These are phyloP conservation scores for Discostella stelligeroides DNA, from an alignment of 108 stramenopile genomes.

Conservation along the genomic window DNA sequence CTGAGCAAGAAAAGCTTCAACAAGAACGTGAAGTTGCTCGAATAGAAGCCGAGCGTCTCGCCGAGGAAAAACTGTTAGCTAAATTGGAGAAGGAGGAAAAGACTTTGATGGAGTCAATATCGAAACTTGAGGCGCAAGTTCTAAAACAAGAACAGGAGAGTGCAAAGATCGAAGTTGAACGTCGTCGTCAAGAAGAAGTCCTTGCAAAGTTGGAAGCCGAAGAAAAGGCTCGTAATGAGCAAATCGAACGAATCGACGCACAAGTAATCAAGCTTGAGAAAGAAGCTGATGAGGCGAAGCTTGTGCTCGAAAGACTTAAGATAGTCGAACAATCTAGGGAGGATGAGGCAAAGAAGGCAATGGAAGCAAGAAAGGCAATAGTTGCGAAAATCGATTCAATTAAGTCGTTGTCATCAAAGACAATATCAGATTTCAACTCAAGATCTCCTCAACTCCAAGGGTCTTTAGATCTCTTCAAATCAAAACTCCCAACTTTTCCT, in stretches of 20 bases:
- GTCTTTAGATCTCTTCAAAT: neutral
- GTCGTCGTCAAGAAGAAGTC: constrained; percentile 6
- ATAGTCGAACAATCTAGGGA: neutral
- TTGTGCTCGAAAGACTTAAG: neutral
- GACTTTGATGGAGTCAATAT: neutral
- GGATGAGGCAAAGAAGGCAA: constrained; percentile 6
- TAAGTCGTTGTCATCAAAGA: constrained; percentile 2
- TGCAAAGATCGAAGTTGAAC: neutral
- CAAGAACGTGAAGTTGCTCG: constrained; percentile 4
- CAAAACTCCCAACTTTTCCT: neutral
- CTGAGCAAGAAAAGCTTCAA: constrained; percentile 9
- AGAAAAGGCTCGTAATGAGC: constrained; percentile 1
- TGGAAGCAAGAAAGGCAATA: constrained; percentile 8
- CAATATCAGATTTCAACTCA: constrained; percentile 1
- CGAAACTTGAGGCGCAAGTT: constrained; percentile 5
- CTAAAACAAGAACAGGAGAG: constrained; percentile 7
- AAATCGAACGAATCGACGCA: constrained; percentile 2
- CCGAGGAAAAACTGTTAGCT: neutral
- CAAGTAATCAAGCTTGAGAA: constrained; percentile 10
- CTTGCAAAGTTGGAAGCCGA: constrained; percentile 2
- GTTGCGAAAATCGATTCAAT: constrained; percentile 4
- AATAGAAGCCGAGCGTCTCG: neutral
- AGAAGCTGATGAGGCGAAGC: neutral
- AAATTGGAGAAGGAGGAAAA: constrained; percentile 4
- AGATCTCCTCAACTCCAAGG: constrained; percentile 2